Evolutionary conservation across 805 yeast genomes (phyloP), one percentile per base, ranked within the genome.

Genomic region (Ogataea trehalophila): DNA sequence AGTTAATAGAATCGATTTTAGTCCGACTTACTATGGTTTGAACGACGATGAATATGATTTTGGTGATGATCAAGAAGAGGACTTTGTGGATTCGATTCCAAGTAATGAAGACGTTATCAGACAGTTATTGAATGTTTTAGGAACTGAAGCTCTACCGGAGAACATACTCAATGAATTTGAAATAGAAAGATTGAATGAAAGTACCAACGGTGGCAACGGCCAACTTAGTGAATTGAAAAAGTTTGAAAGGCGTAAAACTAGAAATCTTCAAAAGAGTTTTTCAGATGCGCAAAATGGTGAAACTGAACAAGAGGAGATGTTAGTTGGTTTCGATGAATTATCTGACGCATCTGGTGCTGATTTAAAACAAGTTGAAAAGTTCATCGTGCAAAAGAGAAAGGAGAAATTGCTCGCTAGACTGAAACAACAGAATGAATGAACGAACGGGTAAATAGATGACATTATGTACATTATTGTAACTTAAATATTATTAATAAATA

Each of bases 311-410:
- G 46, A 23, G 16, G 43, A 42, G 14, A 46, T 42, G 1, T 41
- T 41, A 6, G 47, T 52, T n/a, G 50, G 43, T 29, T 55, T 61
- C 17, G 57, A 57, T 33, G 66, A 65, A 33, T 53, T 62, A n/a
- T 39, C 41, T 15, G 41, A 23, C 35, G 60, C 58, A 41, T 50
- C 44, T 5, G 76, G 79, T 0, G 52, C 69, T 4, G 34, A 35
- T 0, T 55, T 63, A 11, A 61, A 63, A 37, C 75, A 76, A 2
- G 71, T 80, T 42, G 76, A 74, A 42, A 44, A 53, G 15, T 70
- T 76, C 69, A 52, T 81, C 16, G 77, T 81, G 18, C 70, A 72
- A 15, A 62, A 62, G 48, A 70, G 73, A 51, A 75, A 72, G 51
- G 55, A 68, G 44, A 73, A 74, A 50, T 60, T 82, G 17, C 57